Evolutionary conservation across 2,329 filamentous ascomycete species (phyloP), one percentile per base, ranked within the genome.

Genomic region (Beauveria brongniartii): DNA sequence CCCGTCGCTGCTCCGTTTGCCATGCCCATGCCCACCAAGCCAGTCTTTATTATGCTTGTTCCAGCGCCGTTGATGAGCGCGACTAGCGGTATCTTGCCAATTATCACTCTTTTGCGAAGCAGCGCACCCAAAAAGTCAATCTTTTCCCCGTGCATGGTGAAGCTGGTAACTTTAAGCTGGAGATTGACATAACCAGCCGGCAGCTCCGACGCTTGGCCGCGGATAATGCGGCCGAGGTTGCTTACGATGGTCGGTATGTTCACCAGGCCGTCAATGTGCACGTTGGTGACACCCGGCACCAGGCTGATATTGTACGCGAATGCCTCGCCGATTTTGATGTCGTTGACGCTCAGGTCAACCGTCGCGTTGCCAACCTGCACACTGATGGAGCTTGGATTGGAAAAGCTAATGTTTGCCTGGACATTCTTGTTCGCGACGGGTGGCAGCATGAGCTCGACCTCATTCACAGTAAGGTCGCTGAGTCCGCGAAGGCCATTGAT

Each of bases 401-500:
- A 51, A 16, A 58, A 22, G 34, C 28, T 51, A 2, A 58, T 24
- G 55, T 50, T 50, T 26, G 55, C 55, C 20, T n/a, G 47, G 18
- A 58, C 37, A 16, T 58, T 58, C n/a, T 58, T 58, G 46, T 51
- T 43, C 3, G 16, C 24, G 34, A 50, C 46, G 12, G 55, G 34
- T 12, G 55, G 55, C 46, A 58, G 20, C 3, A 43, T 5, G 16
- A 58, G 47, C 22, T 43, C 41, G 12, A 58, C 10, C 5, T 58
- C 55, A 5, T 50, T 47, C 5, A 58, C 9, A 10, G 55, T 58
- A 18, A 58, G 43, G 14, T 58, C 55, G 20, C 18, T 5, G 12
- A 58, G 55, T 7, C 55, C 55, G 22, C 43, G 44, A 30, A 58
- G 55, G 12, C 55, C 55, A n/a, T 58, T 58, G 30, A 58, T 51